Evolutionary conservation across 2,329 filamentous ascomycete species (phyloP).

Genomic region (Lecanicillium sp.): DNA sequence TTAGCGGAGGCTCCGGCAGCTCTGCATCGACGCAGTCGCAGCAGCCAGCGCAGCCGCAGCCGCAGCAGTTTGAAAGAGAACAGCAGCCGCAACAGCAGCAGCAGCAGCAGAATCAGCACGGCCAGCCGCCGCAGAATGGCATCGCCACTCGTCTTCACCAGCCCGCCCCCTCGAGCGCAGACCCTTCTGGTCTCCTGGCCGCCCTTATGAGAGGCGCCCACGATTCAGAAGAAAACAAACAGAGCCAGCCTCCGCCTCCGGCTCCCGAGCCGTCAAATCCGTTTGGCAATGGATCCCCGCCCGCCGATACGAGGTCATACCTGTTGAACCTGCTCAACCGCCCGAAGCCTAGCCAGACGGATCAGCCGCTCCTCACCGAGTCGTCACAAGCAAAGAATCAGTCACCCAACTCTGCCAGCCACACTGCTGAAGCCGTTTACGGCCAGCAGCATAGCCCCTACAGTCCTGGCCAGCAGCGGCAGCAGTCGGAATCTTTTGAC

Average conservation of each 20-base stretch:
- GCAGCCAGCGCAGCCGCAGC: conserved; percentile 20
- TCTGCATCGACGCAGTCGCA: conserved; percentile 25
- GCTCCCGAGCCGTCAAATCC: conserved; percentile 21
- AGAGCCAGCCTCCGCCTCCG: conserved; percentile 14
- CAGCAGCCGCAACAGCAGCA: conserved; percentile 17
- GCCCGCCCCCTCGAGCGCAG: conserved; percentile 47
- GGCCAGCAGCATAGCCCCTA: conserved; percentile 18
- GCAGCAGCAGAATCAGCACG: conserved; percentile 13
- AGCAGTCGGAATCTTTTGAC: conserved; percentile 10
- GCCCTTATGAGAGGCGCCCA: conserved; percentile 52
- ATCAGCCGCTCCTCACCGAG: conserved; percentile 33
- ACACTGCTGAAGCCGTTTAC: conserved; percentile 19
- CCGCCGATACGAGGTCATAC: conserved; percentile 72
- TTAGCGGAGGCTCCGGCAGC: conserved; percentile 33
- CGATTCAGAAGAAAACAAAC: conserved; percentile 36
- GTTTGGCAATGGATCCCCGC: conserved; percentile 44
- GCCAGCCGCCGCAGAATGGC: conserved; percentile 2
- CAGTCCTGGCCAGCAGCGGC: conserved; percentile 8
- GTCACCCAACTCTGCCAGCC: conserved; percentile 36
- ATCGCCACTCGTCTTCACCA: conserved; percentile 42
- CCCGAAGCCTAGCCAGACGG: conserved; percentile 58
- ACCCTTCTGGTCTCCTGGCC: conserved; percentile 50
- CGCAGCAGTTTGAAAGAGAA: conserved; percentile 11
- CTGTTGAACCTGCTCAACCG: conserved; percentile 80
- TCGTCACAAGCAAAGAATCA: conserved; percentile 27